These are phyloP conservation scores for Leccinum pachyderme DNA, from an alignment of 1,284 basidiomycete genomes.

Conservation along the genomic window DNA sequence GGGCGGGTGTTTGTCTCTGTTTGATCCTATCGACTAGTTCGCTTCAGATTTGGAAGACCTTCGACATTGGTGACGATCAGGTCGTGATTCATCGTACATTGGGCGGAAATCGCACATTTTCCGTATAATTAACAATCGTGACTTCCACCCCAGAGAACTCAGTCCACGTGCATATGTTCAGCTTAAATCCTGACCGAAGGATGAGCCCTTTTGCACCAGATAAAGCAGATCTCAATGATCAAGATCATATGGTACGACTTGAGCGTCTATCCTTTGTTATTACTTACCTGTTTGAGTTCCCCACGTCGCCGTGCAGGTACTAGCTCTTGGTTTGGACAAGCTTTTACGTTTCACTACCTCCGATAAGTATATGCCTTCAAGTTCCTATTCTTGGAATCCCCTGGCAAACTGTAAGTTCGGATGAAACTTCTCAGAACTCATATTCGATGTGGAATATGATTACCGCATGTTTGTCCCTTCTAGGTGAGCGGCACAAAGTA, in stretches of 20 bases:
- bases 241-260: background rate
- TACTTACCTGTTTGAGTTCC: background rate
- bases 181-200: slow-evolving; percentile 4
- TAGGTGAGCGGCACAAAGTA: slow-evolving; percentile 7
- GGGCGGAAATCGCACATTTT: slow-evolving; percentile 14
- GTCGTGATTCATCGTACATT: slow-evolving; percentile 3
- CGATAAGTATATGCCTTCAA: background rate
- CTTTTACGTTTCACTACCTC: slow-evolving; percentile 2
- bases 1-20: slow-evolving; percentile 20
- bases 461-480: slow-evolving; percentile 8
- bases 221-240: background rate
- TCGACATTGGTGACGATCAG: background rate
- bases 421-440: background rate
- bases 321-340: background rate
- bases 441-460: background rate
- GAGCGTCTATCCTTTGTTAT: background rate
- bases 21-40: slow-evolving; percentile 5
- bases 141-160: slow-evolving; percentile 13
- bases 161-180: slow-evolving; percentile 1
- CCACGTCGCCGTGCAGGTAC: background rate
- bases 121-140: slow-evolving; percentile 13
- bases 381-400: background rate
- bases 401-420: background rate
- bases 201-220: slow-evolving; percentile 1
- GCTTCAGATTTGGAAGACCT: background rate